Evolutionary conservation across 2,329 filamentous ascomycete genomes (phyloP).

Genomic region (Pestalotiopsis sp.): DNA sequence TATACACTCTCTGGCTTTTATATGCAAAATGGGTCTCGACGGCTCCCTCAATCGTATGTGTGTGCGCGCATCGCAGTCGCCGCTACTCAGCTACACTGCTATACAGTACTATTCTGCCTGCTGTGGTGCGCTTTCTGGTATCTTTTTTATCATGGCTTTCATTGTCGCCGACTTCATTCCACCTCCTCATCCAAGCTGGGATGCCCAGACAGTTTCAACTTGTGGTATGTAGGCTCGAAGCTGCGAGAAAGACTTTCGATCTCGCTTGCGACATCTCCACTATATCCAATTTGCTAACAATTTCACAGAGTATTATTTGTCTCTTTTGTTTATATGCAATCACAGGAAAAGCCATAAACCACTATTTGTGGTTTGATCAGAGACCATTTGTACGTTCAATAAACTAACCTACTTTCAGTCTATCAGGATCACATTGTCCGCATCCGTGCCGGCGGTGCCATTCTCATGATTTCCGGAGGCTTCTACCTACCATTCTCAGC

Average conservation of each 20-base stretch:
- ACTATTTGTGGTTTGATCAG: not conserved
- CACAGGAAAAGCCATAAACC: not conserved
- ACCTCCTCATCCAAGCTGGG: conserved; percentile 3
- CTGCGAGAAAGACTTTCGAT: not conserved
- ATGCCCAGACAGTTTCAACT: conserved; percentile 1
- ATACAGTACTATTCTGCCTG: conserved; percentile 6
- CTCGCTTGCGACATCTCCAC: not conserved
- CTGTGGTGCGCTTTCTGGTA: not conserved
- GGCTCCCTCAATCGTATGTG: not conserved
- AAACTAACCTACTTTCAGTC: not conserved
- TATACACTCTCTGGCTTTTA: not conserved
- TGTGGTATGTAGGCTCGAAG: conserved; percentile 3
- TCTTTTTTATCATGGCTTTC: conserved; percentile 7
- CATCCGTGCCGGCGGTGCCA: conserved; percentile 7
- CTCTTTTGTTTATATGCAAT: not conserved
- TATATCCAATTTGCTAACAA: not conserved
- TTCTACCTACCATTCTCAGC: conserved; percentile 10
- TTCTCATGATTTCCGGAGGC: conserved; percentile 5
- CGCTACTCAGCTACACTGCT: conserved; percentile 9
- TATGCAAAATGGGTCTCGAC: not conserved
- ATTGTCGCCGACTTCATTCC: conserved; percentile 5
- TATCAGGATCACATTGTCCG: conserved; percentile 7
- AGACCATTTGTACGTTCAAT: not conserved
- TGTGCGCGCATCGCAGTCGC: not conserved
- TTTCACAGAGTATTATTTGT: not conserved